Base-by-base conservation (phyloP, 371 early-diverging fungal species). In the Lichtheimia ornata region DNA sequence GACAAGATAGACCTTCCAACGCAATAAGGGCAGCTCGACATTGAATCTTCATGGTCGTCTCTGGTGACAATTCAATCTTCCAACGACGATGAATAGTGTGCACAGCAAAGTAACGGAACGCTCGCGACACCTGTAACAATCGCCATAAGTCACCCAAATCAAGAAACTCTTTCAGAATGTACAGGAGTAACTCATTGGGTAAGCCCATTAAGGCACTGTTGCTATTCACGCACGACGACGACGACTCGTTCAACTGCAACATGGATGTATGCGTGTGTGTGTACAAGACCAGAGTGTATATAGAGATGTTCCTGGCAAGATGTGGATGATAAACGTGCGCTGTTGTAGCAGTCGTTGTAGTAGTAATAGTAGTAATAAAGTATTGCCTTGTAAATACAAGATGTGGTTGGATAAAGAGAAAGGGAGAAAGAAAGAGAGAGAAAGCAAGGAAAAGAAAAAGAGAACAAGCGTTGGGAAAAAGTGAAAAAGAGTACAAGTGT, bases 11-110 rank as follows among this genome's bases (percentile, higher is more conserved):
- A 17, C 62, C n/a, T 53, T 71, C 73, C 40, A 70, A 63, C 4
- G 67, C 66, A 47, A 79, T 73, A 27, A 79, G 56, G n/a, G 76
- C 73, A 4, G 67, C 64, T 50, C 79, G 69, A 52, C 76, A 75
- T 44, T 79, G 79, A 7, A 75, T 50, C 49, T 73, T 75, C 70
- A 79, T 74, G 14, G 53, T 61, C 2, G 57, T 66, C 35, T 66
- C 70, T 30, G 66, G 59, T 41, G 51, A 55, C 17, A 68, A 50
- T 30, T 79, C 76, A n/a, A 79, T 73, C 53, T 70, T 73, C 79
- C 79, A 79, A 5, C 61, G 59, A 40, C 58, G 69, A 4, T 64
- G 58, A 52, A 79, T 79, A 1, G 71, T 70, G 12, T 69, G 68
- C 17, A 69, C 58, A 11, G 79, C 66, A 54, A 79, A 62, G 27